Percentiles rank a stretch among this genome's conserved stretches.
Conservation (phyloP, 306 rosid genomes). For the Canavalia ensiformis region DNA sequence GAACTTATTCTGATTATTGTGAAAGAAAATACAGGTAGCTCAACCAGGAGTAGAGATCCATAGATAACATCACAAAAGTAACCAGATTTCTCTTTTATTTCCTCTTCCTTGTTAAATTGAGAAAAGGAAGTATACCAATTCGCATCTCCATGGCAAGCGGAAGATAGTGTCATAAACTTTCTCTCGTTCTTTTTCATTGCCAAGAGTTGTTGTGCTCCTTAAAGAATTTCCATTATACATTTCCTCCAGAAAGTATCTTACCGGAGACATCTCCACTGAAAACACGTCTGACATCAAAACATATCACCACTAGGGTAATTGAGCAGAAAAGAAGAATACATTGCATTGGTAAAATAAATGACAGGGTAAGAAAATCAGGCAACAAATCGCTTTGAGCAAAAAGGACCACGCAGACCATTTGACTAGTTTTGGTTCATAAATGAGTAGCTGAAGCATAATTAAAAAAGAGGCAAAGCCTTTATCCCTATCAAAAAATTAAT, state of each 20-base stretch:
- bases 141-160: slow-evolving; percentile 99
- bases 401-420: not conserved
- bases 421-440: slow-evolving; percentile 34
- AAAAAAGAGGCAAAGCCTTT: slow-evolving; percentile 28
- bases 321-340: slow-evolving; percentile 22
- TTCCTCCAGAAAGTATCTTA: slow-evolving; percentile 83
- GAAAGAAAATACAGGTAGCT: slow-evolving; percentile 33
- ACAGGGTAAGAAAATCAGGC: slow-evolving; percentile 21
- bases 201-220: slow-evolving; percentile 83
- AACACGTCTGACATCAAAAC: slow-evolving; percentile 62
- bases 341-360: slow-evolving; percentile 6
- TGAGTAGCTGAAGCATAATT: slow-evolving; percentile 37
- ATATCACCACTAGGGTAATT: slow-evolving; percentile 35
- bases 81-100: slow-evolving; percentile 12
- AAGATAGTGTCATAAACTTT: slow-evolving; percentile 95
- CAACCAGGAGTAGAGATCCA: slow-evolving; percentile 36
- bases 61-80: slow-evolving; percentile 43
- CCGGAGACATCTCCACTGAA: slow-evolving; percentile 76
- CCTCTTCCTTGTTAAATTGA: slow-evolving; percentile 8
- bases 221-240: slow-evolving; percentile 86
- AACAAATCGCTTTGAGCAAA: slow-evolving; percentile 17
- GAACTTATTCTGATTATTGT: slow-evolving; percentile 33
- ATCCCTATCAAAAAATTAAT: slow-evolving; percentile 25
- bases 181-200: slow-evolving; percentile 93
- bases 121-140: slow-evolving; percentile 75